These are phyloP conservation scores for Albugo laibachii DNA, from an alignment of 352 stramenopile genomes.

Conservation along the genomic window DNA sequence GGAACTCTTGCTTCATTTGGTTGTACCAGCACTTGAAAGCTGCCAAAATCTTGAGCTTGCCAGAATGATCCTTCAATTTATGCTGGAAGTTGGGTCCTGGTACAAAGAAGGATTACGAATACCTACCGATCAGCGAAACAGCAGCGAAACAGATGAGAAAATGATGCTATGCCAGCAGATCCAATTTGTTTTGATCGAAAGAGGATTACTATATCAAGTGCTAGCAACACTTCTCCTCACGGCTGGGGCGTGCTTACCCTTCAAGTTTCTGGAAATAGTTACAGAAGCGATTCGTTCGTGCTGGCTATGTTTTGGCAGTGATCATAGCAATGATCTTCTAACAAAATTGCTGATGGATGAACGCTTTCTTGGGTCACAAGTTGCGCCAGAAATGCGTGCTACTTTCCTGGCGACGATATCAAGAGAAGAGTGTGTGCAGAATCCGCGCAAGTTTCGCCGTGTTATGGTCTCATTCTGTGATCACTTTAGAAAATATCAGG, in stretches of 20 bases:
- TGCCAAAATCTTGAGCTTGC: constrained; percentile 39
- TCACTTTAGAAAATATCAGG: constrained; percentile 31
- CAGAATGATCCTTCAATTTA: constrained; percentile 26
- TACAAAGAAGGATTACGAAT: constrained; percentile 56
- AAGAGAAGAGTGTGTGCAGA: constrained; percentile 36
- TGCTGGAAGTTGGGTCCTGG: constrained; percentile 40
- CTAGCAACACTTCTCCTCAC: constrained; percentile 37
- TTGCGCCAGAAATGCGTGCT: constrained; percentile 20
- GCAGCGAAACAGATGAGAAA: constrained; percentile 25
- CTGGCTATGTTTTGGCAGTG: constrained; percentile 44
- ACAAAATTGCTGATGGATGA: constrained; percentile 30
- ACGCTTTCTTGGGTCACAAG: constrained; percentile 37
- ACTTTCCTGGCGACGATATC: constrained; percentile 45
- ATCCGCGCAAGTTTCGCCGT: constrained; percentile 61
- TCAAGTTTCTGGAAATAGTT: constrained; percentile 37
- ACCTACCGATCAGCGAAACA: constrained; percentile 21
- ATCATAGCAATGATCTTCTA: constrained; percentile 41
- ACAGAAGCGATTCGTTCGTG: constrained; percentile 51
- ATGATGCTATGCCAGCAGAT: constrained; percentile 38
- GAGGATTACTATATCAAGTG: constrained; percentile 41
- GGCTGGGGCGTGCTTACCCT: constrained; percentile 14
- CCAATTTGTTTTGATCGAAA: constrained; percentile 55
- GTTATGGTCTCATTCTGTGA: constrained; percentile 56
- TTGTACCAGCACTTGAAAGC: constrained; percentile 37
- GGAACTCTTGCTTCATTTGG: constrained; percentile 27